These are phyloP conservation scores for Porpolomopsis calyptriformis DNA, from an alignment of 768 basidiomycete species.

Conservation along the genomic window DNA sequence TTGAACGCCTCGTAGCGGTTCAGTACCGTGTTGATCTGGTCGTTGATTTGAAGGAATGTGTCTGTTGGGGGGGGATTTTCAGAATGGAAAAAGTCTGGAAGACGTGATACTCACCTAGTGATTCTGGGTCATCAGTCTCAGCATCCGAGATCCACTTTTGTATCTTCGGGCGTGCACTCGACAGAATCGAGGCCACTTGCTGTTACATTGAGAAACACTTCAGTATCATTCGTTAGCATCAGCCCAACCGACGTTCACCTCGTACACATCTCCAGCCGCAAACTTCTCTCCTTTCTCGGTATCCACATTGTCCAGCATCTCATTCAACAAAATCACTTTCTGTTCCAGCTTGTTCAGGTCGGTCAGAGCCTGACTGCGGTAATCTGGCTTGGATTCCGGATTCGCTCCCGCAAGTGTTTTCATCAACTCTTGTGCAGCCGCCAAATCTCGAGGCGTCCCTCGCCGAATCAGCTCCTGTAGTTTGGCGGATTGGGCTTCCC, in stretches of 20 bases:
- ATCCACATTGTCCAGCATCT: conserved; percentile 92
- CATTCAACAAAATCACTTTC: conserved; percentile 91
- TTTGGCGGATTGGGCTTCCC: conserved; percentile 91
- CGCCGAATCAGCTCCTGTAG: conserved; percentile 96
- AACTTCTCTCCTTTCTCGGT: conserved; percentile 62
- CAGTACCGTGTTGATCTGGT: conserved; percentile 91
- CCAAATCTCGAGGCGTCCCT: conserved; percentile 91
- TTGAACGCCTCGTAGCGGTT: conserved; percentile 89
- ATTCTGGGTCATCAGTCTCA: conserved; percentile 79
- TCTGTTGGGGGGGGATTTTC: conserved; percentile 35
- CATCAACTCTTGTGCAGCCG: conserved; percentile 95
- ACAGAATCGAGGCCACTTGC: conserved; percentile 85
- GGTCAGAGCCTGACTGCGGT: conserved; percentile 76
- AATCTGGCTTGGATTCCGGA: conserved; percentile 90
- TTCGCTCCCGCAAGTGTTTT: conserved; percentile 90
- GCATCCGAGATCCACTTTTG: conserved; percentile 98
- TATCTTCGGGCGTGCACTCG: conserved; percentile 79
- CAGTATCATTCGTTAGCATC: not conserved
- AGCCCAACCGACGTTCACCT: conserved; percentile 38
- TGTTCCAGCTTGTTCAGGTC: conserved; percentile 92
- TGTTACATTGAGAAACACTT: conserved; percentile 19
- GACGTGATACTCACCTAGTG: conserved; percentile 53
- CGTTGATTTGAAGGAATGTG: conserved; percentile 91
- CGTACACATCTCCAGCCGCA: conserved; percentile 84
- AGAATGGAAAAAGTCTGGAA: not conserved